Conservation (phyloP, 1,284 basidiomycete genomes). For the Xerocomus nothofagi region DNA sequence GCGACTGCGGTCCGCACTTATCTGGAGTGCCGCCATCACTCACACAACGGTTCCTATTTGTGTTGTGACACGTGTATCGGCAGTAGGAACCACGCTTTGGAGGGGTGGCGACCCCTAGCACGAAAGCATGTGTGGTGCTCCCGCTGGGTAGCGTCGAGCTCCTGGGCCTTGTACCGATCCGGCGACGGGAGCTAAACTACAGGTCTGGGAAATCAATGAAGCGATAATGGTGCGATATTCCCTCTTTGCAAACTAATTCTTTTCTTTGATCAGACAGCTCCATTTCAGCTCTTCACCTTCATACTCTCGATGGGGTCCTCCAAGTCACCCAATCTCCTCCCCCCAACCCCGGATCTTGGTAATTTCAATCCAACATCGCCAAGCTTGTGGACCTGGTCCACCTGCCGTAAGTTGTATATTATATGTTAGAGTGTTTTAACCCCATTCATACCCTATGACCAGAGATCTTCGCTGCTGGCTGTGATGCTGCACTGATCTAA, state of each 20-base stretch:
- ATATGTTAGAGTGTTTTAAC: neutral
- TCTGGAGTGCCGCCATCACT: conserved; percentile 6
- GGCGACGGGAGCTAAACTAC: neutral
- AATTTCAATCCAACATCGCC: neutral
- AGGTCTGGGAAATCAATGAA: neutral
- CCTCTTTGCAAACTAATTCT: neutral
- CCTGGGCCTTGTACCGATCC: neutral
- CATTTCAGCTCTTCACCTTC: neutral
- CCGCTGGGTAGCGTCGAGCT: neutral
- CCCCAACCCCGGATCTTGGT: neutral
- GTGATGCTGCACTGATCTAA: neutral
- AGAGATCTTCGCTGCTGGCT: neutral
- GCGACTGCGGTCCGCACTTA: neutral
- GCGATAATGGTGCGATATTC: neutral
- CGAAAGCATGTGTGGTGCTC: neutral
- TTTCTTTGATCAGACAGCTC: neutral
- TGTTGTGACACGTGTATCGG: neutral
- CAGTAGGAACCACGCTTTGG: conserved; percentile 3
- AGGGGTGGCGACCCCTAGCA: neutral
- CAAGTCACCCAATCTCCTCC: neutral
- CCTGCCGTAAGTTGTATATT: neutral
- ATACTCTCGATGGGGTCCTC: neutral
- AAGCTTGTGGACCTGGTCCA: neutral
- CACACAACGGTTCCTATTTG: no score
- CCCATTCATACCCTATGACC: neutral